Percentiles rank a stretch among this genome's conserved stretches.
phyloP scores from a whole-genome alignment of 495 filamentous ascomycete species.

The Penicillium roqueforti region DNA sequence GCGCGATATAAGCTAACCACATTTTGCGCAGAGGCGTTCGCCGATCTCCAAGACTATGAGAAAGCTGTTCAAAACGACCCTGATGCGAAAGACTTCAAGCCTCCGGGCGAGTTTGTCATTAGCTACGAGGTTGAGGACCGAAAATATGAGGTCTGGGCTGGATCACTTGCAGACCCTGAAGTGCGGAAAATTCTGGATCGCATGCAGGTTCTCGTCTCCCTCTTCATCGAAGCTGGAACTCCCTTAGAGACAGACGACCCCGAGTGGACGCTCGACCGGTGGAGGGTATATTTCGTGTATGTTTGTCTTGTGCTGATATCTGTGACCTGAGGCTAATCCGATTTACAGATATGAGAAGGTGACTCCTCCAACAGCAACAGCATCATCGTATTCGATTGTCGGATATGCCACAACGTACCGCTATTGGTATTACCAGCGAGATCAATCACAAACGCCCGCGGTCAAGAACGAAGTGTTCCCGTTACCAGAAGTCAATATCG shows the following conservation, averaged over 20 bases:
- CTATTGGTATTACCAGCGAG: constrained; percentile 50
- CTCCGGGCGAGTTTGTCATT: constrained; percentile 53
- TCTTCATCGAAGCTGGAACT: constrained; percentile 89
- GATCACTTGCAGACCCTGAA: constrained; percentile 51
- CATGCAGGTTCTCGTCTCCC: constrained; percentile 74
- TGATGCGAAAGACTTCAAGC: constrained; percentile 54
- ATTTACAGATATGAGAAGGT: constrained; percentile 60
- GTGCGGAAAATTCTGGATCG: constrained; percentile 66
- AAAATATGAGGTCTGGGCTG: constrained; percentile 59
- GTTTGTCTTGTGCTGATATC: neutral
- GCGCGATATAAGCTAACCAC: neutral
- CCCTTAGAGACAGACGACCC: constrained; percentile 66
- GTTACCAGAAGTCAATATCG: constrained; percentile 35
- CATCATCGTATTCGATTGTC: constrained; percentile 64
- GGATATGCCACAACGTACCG: constrained; percentile 88
- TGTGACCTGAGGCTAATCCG: constrained; percentile 3
- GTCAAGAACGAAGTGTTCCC: constrained; percentile 43
- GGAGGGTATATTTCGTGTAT: constrained; percentile 80
- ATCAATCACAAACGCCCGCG: constrained; percentile 24
- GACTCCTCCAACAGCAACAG: constrained; percentile 39
- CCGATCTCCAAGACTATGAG: constrained; percentile 55
- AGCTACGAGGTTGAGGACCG: constrained; percentile 48
- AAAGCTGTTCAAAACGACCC: constrained; percentile 51
- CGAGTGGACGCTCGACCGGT: constrained; percentile 69
- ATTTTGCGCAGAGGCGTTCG: constrained; percentile 53